Evolutionary conservation across 495 filamentous ascomycete species (phyloP).

Genomic region (Neurospora tetraspora): DNA sequence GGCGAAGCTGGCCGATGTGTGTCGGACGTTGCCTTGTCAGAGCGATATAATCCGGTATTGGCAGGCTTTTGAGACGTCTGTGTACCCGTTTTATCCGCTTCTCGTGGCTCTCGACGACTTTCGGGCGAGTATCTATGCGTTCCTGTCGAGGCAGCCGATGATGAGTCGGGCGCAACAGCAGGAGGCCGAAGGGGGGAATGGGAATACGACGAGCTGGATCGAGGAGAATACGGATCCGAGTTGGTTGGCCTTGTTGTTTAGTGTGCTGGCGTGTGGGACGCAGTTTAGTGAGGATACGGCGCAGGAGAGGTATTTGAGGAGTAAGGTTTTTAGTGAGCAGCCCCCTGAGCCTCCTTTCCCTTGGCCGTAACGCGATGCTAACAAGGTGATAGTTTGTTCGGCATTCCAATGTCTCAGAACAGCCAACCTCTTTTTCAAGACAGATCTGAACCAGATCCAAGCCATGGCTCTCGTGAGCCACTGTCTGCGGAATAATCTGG

Average conservation of each 20-base stretch:
- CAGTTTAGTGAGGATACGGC: slow-evolving; percentile 1
- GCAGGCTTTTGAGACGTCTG: slow-evolving; percentile 1
- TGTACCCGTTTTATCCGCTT: background rate
- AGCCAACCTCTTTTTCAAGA: slow-evolving; percentile 2
- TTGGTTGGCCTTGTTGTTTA: slow-evolving; percentile 1
- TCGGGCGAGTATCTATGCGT: background rate
- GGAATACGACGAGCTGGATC: background rate
- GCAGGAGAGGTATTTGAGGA: background rate
- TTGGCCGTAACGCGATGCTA: background rate
- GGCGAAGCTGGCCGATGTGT: background rate
- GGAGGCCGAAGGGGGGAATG: background rate
- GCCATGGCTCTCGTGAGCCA: background rate
- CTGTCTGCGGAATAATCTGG: background rate
- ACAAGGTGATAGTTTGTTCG: background rate
- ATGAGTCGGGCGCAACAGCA: background rate
- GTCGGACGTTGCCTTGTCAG: background rate
- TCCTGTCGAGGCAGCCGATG: background rate
- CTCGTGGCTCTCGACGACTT: background rate
- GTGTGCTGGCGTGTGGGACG: background rate
- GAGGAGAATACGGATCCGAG: background rate
- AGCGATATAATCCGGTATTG: background rate
- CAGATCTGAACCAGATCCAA: slow-evolving; percentile 2
- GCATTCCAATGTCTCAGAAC: background rate
- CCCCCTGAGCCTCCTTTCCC: background rate
- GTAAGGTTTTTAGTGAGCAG: background rate